Conservation (phyloP, 2,329 filamentous ascomycete species). For the Aspergillus terreus region DNA sequence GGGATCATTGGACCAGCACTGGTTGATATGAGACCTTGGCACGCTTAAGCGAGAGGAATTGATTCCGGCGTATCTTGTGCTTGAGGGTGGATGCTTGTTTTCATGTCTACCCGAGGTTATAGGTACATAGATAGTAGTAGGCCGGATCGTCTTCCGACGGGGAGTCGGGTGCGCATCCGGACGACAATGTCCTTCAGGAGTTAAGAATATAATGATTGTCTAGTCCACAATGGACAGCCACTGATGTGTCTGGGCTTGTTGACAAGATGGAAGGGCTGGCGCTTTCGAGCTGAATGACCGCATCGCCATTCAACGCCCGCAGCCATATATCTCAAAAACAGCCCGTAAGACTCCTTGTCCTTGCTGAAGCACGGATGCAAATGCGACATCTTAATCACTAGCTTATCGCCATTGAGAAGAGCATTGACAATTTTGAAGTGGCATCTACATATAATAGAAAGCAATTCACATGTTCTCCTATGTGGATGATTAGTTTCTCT, state of each 20-base stretch:
- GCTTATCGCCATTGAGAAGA: background rate
- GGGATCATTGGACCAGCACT: conserved; percentile 4
- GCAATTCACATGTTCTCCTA: background rate
- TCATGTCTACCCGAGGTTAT: conserved; percentile 10
- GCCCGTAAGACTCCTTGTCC: background rate
- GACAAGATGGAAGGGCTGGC: background rate
- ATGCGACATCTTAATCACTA: background rate
- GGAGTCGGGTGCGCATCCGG: background rate
- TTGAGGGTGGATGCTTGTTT: background rate
- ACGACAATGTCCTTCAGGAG: background rate
- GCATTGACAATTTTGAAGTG: background rate
- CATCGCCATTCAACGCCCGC: background rate
- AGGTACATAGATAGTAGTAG: background rate
- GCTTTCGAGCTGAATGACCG: background rate
- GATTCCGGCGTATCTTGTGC: conserved; percentile 3
- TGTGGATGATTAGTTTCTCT: too few relatives aligned
- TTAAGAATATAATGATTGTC: background rate
- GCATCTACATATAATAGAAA: background rate
- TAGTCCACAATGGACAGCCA: background rate
- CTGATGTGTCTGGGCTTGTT: background rate
- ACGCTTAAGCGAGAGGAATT: conserved; percentile 2
- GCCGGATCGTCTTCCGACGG: background rate
- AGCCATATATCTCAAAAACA: background rate
- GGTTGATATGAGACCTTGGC: conserved; percentile 7
- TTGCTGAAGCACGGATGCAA: background rate